Base-by-base conservation (phyloP, 768 basidiomycete genomes). In the Crucibulum laeve region DNA sequence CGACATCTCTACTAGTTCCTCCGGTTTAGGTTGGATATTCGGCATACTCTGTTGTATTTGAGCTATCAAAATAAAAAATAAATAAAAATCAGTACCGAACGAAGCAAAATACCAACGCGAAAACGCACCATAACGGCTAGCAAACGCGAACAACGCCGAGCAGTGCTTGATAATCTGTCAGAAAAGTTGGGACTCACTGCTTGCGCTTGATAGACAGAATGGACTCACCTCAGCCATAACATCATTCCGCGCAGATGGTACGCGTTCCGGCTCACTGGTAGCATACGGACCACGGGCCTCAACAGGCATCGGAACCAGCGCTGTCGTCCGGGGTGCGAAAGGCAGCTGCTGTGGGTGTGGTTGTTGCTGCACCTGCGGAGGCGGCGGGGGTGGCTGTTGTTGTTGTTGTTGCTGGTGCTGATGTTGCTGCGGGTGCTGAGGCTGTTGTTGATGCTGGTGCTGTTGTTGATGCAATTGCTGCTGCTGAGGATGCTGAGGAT, bases 1-100 rank as follows among this genome's bases (percentile, higher is more conserved):
- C 6, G 78, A 71, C 87, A 90, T 91, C 48, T 87, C 82, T 38
- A 70, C 64, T 7, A 88, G 58, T 57, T 89, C 86, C 2, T 67
- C 63, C 5, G 71, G 59, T 6, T 65, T 47, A 4, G 84, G 85
- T 48, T 79, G 79, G 5, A 63, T 58, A 30, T 76, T 69, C 2
- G 79, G 72, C 8, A 69, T 52, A 33, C 61, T 67, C 2, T 66
- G 57, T 45, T 80, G 81, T 19, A 71, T 51, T 46, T 69, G 64
- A 18, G 70, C 75, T 74, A 41, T 32, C n/a, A 32, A 37, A 46
- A 25, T 17, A 19, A 38, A 40, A 40, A 49, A 50, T 33, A 50
- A 45, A 8, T 22, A 38, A 40, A 25, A 17, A 19, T 35, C 23
- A 36, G n/a, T 41, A 19, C 38, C n/a, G 18, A 50, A 19, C 41